Conservation (phyloP, 495 filamentous ascomycete species). For the Penicillium soppii region DNA sequence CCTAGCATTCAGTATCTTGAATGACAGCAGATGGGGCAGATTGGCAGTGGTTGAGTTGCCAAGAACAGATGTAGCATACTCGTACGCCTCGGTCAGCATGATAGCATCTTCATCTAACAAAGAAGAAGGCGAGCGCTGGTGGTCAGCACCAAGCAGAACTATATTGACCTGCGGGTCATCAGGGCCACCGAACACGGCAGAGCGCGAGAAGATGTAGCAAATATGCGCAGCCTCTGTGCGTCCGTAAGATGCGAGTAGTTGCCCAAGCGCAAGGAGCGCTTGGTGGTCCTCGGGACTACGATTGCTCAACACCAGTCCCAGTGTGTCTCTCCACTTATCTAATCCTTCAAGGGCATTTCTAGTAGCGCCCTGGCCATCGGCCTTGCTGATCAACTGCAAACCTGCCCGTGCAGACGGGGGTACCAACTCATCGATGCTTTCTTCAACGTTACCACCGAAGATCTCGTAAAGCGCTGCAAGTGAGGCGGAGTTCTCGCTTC, state of each 20-base stretch:
- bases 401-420: constrained; percentile 89
- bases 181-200: constrained; percentile 70
- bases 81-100: constrained; percentile 88
- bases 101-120: constrained; percentile 81
- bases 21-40: constrained; percentile 82
- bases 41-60: constrained; percentile 53
- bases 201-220: constrained; percentile 67
- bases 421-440: constrained; percentile 95
- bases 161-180: constrained; percentile 81
- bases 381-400: constrained; percentile 80
- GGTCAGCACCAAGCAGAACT: constrained; percentile 81
- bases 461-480: constrained; percentile 89
- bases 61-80: constrained; percentile 73
- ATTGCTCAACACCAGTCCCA: constrained; percentile 83
- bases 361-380: constrained; percentile 56
- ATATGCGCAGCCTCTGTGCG: constrained; percentile 88
- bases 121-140: constrained; percentile 60
- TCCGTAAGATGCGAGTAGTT: constrained; percentile 81
- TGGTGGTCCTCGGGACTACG: constrained; percentile 74
- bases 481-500: constrained; percentile 74
- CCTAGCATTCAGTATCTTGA: constrained; percentile 85
- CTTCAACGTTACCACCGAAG: constrained; percentile 89
- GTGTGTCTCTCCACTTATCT: constrained; percentile 89
- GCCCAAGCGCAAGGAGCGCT: constrained; percentile 77
- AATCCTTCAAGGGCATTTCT: constrained; percentile 80